Percentiles rank a stretch among this genome's conserved stretches.
Evolutionary conservation across 129 eudicot genomes (phyloP).

Genomic region (carrot (Daucus carota)): DH1_v3.0 NC_030387.2:37319001-37319500

Average conservation of each 20-base stretch:
- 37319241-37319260: background rate
- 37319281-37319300: background rate
- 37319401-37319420: conserved; percentile 79
- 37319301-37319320: background rate
- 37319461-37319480: background rate
- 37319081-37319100: conserved; percentile 22
- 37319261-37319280: background rate
- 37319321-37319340: background rate
- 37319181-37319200: background rate
- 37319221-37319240: background rate
- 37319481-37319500: background rate
- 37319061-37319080: conserved; percentile 30
- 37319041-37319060: conserved; percentile 73
- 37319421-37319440: conserved; percentile 79
- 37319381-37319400: conserved; percentile 95
- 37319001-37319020: conserved; percentile 98
- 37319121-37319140: conserved; percentile 60
- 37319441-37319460: conserved; percentile 71
- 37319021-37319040: conserved; percentile 97
- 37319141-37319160: conserved; percentile 72
- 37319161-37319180: conserved; percentile 41
- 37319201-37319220: background rate
- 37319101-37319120: conserved; percentile 24
- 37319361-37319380: conserved; percentile 71
- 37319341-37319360: conserved; percentile 3